phyloP scores from a whole-genome alignment of 257 asterid genomes.

The Primulina huaijiensis region DNA sequence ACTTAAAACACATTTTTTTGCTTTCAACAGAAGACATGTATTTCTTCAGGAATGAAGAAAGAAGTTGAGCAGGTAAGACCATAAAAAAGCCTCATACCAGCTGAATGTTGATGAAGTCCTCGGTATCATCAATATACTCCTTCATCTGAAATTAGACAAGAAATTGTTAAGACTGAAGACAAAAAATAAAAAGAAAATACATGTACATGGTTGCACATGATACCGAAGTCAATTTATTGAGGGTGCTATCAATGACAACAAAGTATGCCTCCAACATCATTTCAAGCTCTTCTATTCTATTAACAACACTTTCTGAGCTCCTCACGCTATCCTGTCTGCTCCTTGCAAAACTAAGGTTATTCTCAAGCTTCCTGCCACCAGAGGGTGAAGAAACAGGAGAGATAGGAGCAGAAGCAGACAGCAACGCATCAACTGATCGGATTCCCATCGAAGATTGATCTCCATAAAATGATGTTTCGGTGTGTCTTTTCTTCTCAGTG shows the following conservation, averaged over 20 bases:
- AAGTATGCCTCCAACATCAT: conserved; percentile 98
- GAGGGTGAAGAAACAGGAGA: conserved; percentile 96
- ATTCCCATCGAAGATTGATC: conserved; percentile 78
- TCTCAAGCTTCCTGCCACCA: conserved; percentile 82
- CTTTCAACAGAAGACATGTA: conserved; percentile 2
- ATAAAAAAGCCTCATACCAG: conserved; percentile 53
- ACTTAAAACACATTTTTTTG: not conserved
- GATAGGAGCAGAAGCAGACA: conserved; percentile 84
- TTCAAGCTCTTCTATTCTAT: conserved; percentile 87
- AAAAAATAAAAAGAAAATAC: not conserved
- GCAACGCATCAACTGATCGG: conserved; percentile 66
- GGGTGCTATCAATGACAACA: conserved; percentile 97
- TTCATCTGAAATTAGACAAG: conserved; percentile 60
- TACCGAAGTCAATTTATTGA: conserved; percentile 97
- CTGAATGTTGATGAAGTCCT: conserved; percentile 96
- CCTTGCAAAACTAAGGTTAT: conserved; percentile 84
- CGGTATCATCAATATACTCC: conserved; percentile 97
- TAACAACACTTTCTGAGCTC: conserved; percentile 72
- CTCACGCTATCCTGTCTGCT: conserved; percentile 93
- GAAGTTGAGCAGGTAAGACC: not conserved
- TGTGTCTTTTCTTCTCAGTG: conserved; percentile 79
- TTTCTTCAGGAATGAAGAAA: conserved; percentile 20
- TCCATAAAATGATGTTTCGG: conserved; percentile 75
- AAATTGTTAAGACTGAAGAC: conserved; percentile 13
- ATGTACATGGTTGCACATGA: conserved; percentile 18